Conservation (phyloP, 176 grass and related monocot genomes). For the Oryza officinalis region DNA sequence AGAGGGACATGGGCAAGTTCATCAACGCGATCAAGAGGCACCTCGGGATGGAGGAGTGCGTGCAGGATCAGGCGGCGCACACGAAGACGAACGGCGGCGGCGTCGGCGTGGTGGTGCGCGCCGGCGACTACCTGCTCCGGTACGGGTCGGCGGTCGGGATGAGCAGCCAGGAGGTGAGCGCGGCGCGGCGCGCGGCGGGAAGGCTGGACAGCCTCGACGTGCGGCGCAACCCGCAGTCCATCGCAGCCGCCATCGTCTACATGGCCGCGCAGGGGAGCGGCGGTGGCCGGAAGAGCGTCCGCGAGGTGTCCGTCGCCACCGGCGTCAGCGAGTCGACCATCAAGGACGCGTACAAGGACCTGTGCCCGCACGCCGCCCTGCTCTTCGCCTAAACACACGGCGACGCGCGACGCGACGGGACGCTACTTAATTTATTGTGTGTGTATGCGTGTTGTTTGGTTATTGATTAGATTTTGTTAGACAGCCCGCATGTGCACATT, state of each 20-base stretch:
- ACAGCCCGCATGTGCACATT: background rate
- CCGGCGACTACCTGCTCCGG: conserved; percentile 41
- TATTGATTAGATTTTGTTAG: background rate
- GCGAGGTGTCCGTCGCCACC: conserved; percentile 43
- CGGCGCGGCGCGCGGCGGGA: conserved; percentile 18
- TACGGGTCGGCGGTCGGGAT: conserved; percentile 32
- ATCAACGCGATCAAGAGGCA: conserved; percentile 17
- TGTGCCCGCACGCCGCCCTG: conserved; percentile 10
- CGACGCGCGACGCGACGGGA: background rate
- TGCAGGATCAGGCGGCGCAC: background rate
- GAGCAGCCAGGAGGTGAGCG: background rate
- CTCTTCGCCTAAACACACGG: conserved; percentile 24
- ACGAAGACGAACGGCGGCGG: background rate
- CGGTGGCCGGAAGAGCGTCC: background rate
- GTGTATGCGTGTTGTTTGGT: background rate
- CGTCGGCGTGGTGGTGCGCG: conserved; percentile 29
- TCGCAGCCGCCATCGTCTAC: conserved; percentile 48
- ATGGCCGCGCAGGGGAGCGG: background rate
- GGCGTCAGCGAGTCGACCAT: conserved; percentile 46
- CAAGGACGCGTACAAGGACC: conserved; percentile 43
- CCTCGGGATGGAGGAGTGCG: conserved; percentile 22
- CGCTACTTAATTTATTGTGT: background rate
- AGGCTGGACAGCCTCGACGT: conserved; percentile 47
- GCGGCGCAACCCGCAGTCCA: conserved; percentile 42
- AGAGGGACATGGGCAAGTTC: conserved; percentile 44